Conservation (phyloP, 2,329 filamentous ascomycete genomes). For the Colletotrichum filicis region DNA sequence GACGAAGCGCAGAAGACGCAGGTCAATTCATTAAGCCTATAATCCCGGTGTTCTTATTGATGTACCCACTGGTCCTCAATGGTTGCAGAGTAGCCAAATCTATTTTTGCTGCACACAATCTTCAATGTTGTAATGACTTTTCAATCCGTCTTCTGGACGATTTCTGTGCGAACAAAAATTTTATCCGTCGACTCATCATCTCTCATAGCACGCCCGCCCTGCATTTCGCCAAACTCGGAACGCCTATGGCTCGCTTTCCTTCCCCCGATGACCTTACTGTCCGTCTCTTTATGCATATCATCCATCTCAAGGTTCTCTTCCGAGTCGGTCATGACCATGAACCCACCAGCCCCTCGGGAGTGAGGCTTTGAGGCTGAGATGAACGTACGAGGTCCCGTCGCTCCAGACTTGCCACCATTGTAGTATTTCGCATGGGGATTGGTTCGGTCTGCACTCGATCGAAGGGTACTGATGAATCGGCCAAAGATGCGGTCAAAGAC, state of each 20-base stretch:
- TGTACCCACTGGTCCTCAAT: neutral
- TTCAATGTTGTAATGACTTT: no score
- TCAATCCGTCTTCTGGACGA: constrained; percentile 2
- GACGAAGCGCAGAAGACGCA: constrained; percentile 10
- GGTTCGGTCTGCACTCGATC: constrained; percentile 1
- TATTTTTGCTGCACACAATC: no score
- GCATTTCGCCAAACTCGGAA: neutral
- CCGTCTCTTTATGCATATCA: neutral
- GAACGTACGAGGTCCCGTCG: neutral
- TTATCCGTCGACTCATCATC: constrained; percentile 2
- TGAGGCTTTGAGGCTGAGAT: constrained; percentile 12
- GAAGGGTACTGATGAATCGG: constrained; percentile 34
- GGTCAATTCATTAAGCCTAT: neutral
- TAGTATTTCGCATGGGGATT: neutral
- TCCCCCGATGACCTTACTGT: neutral
- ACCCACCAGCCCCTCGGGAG: constrained; percentile 19
- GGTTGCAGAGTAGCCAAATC: neutral
- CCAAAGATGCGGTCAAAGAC: constrained; percentile 39
- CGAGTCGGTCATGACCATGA: constrained; percentile 33
- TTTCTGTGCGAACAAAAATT: constrained; percentile 12
- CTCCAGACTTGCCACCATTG: neutral
- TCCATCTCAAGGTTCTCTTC: constrained; percentile 34
- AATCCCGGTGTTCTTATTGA: no score
- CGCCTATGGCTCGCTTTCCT: neutral
- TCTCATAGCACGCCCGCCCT: neutral